phyloP scores from a whole-genome alignment of 306 rosid genomes.

The Vigna unguiculata region DNA sequence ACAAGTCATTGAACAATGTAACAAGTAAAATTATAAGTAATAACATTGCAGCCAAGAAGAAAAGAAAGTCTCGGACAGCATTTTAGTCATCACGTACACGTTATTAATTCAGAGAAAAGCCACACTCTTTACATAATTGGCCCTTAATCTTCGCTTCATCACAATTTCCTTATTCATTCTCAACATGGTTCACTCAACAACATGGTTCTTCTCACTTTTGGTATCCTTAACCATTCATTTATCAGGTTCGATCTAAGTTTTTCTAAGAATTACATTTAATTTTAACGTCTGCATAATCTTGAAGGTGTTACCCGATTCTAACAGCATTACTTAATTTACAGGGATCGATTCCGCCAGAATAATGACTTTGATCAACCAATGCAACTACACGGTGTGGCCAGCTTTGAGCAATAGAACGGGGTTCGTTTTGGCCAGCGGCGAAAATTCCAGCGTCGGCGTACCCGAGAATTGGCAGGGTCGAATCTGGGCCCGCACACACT shows the following conservation, averaged over 20 bases:
- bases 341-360: constrained; percentile 65
- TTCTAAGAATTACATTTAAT: no score
- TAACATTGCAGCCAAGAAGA: no score
- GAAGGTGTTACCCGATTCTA: no score
- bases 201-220: neutral
- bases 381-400: constrained; percentile 84
- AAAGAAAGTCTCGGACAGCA: no score
- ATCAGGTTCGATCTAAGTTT: neutral
- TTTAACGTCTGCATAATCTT: no score
- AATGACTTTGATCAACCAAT: constrained; percentile 71
- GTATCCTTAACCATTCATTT: neutral
- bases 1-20: no score
- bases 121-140: neutral
- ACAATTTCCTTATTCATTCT: no score
- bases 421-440: constrained; percentile 57
- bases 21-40: no score
- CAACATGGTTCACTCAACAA: neutral
- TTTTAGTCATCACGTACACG: no score
- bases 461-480: constrained; percentile 73
- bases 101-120: no score
- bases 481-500: constrained; percentile 78
- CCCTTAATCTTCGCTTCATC: neutral
- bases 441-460: constrained; percentile 55
- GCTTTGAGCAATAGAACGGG: constrained; percentile 68
- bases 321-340: constrained; percentile 27